Base-by-base conservation (phyloP, 2,329 filamentous ascomycete genomes). In the Chrysoporthe puriensis region DNA sequence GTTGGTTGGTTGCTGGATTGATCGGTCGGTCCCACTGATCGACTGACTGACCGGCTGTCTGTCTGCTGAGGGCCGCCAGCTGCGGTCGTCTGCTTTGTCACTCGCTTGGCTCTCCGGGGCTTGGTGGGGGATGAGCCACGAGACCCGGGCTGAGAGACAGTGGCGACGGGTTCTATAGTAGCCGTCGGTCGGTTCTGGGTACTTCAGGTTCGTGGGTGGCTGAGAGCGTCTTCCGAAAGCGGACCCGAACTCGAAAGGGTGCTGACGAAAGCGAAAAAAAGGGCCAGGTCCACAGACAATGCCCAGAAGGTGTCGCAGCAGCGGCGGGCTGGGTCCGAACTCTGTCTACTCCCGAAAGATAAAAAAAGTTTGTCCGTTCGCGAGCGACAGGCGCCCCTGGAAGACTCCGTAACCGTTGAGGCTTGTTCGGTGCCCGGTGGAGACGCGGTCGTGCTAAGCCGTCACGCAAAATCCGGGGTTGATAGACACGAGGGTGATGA, bases 161-260 rank as follows among this genome's bases (percentile, higher is more conserved):
- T 40, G 36, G 36, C 9, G 36, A 9, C 36, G 36, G 36, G 9
- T 9, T 40, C 5, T 40, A 9, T 40, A 40, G 36, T 40, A 40
- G 36, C 26, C 26, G 26, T 26, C 26, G 26, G 2, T 26, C 26
- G 26, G 26, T 26, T 13, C 16, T 46, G 44, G 5, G 50, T 54
- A 14, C 26, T 26, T 26, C 26, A 26, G 26, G 26, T 50, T 16
- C 44, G 36, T 40, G 18, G 26, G 67, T 69, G 67, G 67, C 67
- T 69, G 67, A 69, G 67, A 64, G 58, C 64, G 64, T 57, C 46
- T 69, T 64, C 64, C 67, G 60, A 69, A 67, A 63, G 64, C 67
- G 67, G 67, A 60, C 21, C 64, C 61, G 7, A 52, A 21, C 4
- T 44, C 13, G 43, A 63, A 60, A 34, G 32, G 18, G 21, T 26